Base-by-base conservation (phyloP, 306 rosid genomes). In the Lagenaria siceraria region DNA sequence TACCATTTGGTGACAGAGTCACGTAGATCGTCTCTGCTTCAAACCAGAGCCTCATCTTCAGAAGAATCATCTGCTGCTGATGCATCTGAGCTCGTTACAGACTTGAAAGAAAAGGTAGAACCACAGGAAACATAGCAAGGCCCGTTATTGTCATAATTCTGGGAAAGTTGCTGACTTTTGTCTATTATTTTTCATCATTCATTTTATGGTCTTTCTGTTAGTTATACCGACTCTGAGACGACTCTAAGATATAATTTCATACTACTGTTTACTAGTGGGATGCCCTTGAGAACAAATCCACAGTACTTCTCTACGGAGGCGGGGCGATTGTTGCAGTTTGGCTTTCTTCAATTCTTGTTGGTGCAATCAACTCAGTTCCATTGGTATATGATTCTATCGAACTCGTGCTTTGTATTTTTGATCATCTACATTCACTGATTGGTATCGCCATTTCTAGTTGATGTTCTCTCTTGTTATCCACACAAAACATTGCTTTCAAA, bases 341-440 rank as follows among this genome's bases (percentile, higher is more conserved):
- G 99, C 86, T 96, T 71, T 96, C 99, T 76, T 88, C 99, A 10
- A 90, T 79, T 64, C 40, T 96, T 65, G 97, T 96, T 51, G 80
- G 91, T 66, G 99, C 99, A 78, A 60, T 96, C 88, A 96, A 96
- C 87, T 90, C 99, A 17, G 96, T 96, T 74, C 99, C 99, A 68
- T 84, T 96, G 91, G 99, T 96, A 87, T 83, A 81, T 61, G 65
- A 42, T 74, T 75, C 75, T 21, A 40, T 65, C 78, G 63, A 54
- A 53, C 49, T 56, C 62, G n/a, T 17, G 56, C 78, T 79, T 13
- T 21, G 2, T 22, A 65, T 25, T 36, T 63, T 66, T 21, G 22
- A 35, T 65, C 71, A 18, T 64, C 48, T 18, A 18, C 3, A 33
- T 31, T 69, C 75, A 43, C 33, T 7, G 6, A 22, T 7, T 4